Percentiles rank a stretch among this genome's conserved stretches.
Conservation (phyloP, 2,329 filamentous ascomycete species). For the Pseudogymnoascus sp. region DNA sequence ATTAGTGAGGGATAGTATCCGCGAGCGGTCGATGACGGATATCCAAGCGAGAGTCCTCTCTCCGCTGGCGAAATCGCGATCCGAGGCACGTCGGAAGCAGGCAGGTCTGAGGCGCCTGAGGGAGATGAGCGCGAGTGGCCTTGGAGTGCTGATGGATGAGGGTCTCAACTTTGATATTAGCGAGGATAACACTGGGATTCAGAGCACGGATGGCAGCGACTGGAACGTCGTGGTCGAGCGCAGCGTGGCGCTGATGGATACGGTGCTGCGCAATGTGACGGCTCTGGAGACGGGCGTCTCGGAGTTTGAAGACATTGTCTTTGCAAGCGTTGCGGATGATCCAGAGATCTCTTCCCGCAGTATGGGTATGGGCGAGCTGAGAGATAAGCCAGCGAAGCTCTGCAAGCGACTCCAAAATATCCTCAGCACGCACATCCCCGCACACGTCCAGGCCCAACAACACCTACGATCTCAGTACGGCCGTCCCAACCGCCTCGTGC, state of each 20-base stretch:
- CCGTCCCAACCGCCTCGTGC: constrained; percentile 63
- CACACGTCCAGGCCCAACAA: constrained; percentile 52
- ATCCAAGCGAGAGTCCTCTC: constrained; percentile 66
- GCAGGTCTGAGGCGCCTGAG: constrained; percentile 62
- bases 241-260: constrained; percentile 79
- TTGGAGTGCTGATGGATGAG: constrained; percentile 83
- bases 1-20: constrained; percentile 68
- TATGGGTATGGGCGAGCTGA: background rate
- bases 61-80: constrained; percentile 66
- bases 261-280: constrained; percentile 66
- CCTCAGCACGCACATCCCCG: constrained; percentile 59
- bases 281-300: constrained; percentile 52
- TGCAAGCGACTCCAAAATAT: constrained; percentile 61
- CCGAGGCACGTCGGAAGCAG: constrained; percentile 69
- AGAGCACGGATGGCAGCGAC: constrained; percentile 31
- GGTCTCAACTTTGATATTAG: constrained; percentile 61
- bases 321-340: constrained; percentile 54
- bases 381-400: constrained; percentile 49
- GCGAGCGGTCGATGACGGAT: constrained; percentile 61
- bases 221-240: constrained; percentile 72
- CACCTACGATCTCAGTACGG: constrained; percentile 57
- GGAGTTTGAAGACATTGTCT: constrained; percentile 59
- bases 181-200: constrained; percentile 43
- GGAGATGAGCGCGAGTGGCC: constrained; percentile 73
- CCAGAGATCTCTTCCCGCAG: constrained; percentile 44